Evolutionary conservation across 2,329 filamentous ascomycete species (phyloP).

Genomic region (Stagonosporopsis cucurbitacearum): DNA sequence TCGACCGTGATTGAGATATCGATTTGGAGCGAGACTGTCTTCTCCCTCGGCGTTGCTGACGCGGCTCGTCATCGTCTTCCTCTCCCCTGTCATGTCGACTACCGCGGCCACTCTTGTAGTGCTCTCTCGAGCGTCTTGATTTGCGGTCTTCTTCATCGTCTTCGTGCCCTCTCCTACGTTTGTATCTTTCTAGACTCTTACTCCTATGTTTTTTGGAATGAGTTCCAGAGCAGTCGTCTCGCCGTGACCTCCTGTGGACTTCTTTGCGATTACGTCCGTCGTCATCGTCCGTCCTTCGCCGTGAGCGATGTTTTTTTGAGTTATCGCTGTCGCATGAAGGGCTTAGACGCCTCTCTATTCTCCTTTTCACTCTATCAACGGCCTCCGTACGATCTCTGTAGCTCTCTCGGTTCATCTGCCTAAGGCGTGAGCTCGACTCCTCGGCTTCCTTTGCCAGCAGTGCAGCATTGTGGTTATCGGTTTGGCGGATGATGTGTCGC

Average conservation of each 20-base stretch:
- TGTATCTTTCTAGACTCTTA: conserved; percentile 20
- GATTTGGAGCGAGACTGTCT: conserved; percentile 28
- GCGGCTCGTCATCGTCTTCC: conserved; percentile 7
- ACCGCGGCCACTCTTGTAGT: conserved; percentile 16
- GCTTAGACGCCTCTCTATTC: conserved; percentile 31
- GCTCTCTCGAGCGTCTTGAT: conserved; percentile 28
- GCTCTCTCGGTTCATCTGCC: conserved; percentile 42
- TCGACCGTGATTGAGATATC: conserved; percentile 28
- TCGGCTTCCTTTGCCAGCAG: conserved; percentile 83
- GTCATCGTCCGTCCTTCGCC: conserved; percentile 23
- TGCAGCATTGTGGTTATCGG: conserved; percentile 86
- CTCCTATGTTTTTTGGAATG: conserved; percentile 19
- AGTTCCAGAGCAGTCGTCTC: conserved; percentile 4
- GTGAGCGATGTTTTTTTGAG: conserved; percentile 20
- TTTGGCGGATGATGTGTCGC: conserved; percentile 85
- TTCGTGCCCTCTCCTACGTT: conserved; percentile 23
- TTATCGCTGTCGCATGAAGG: conserved; percentile 28
- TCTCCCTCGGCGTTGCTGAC: conserved; percentile 19
- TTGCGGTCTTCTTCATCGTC: conserved; percentile 24
- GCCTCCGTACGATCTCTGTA: conserved; percentile 19
- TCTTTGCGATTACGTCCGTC: conserved; percentile 22
- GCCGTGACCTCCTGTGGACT: conserved; percentile 18
- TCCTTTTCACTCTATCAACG: conserved; percentile 24
- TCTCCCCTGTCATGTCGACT: conserved; percentile 18
- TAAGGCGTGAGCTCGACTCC: conserved; percentile 75